Conservation (phyloP, 768 basidiomycete genomes). For the Paxillus involutus region DNA sequence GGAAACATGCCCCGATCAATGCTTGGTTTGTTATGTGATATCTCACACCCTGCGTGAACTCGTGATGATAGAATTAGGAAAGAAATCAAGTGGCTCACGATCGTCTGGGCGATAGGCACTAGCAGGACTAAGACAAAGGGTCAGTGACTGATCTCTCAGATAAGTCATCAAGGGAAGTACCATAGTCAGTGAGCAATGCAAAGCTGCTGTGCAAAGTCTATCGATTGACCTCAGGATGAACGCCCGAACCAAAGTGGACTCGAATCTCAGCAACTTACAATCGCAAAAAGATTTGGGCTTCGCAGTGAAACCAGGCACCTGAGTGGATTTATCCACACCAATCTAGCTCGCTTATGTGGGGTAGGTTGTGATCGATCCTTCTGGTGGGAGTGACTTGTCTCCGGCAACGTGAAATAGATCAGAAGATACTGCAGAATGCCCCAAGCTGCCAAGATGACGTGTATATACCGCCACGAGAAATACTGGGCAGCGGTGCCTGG, state of each 20-base stretch:
- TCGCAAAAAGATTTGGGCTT: conserved; percentile 51
- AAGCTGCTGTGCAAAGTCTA: conserved; percentile 35
- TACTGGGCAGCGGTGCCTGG: conserved; percentile 49
- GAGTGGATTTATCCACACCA: conserved; percentile 55
- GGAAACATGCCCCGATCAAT: conserved; percentile 57
- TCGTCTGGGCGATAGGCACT: conserved; percentile 57
- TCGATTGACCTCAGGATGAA: neutral
- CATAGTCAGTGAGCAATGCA: conserved; percentile 26
- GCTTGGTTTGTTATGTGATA: conserved; percentile 59
- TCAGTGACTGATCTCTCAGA: no score
- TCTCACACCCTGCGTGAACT: conserved; percentile 43
- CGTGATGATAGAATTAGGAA: no score
- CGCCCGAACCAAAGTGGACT: no score
- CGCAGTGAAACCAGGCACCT: conserved; percentile 45
- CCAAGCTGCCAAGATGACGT: conserved; percentile 41
- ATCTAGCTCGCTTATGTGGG: neutral
- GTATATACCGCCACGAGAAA: conserved; percentile 59
- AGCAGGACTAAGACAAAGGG: conserved; percentile 32
- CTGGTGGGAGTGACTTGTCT: conserved; percentile 54
- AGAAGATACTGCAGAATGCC: conserved; percentile 38
- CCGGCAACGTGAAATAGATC: conserved; percentile 48
- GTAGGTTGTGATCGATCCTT: conserved; percentile 6
- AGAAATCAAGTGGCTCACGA: conserved; percentile 38
- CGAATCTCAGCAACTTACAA: conserved; percentile 36
- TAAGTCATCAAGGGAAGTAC: no score